These are phyloP conservation scores for Candolleomyces efflorescens DNA, from an alignment of 768 basidiomycete genomes.

Conservation along the genomic window DNA sequence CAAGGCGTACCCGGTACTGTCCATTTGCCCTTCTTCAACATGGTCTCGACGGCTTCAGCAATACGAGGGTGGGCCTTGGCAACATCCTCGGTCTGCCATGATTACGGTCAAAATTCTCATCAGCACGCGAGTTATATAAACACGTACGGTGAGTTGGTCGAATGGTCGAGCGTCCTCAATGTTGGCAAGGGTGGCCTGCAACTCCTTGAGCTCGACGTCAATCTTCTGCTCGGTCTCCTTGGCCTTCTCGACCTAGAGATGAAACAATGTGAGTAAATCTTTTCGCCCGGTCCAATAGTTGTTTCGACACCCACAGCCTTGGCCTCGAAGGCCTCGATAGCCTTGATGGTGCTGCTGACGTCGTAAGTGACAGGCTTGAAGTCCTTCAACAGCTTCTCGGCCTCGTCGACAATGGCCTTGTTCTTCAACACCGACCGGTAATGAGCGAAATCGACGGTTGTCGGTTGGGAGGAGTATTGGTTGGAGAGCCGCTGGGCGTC, in stretches of 20 bases:
- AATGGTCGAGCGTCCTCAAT: conserved; percentile 97
- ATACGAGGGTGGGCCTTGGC: conserved; percentile 91
- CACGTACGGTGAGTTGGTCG: conserved; percentile 90
- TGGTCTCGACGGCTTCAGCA: conserved; percentile 84
- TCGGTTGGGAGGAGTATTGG: conserved; percentile 64
- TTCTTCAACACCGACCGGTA: conserved; percentile 94
- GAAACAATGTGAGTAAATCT: neutral
- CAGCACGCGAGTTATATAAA: neutral
- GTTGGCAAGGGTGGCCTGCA: conserved; percentile 91
- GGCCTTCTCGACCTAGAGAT: conserved; percentile 74
- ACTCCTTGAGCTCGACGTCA: conserved; percentile 83
- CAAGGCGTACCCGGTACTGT: conserved; percentile 78
- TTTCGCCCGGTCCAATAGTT: neutral
- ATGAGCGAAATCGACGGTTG: conserved; percentile 84
- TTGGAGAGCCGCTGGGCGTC: conserved; percentile 78
- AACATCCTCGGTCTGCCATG: conserved; percentile 76
- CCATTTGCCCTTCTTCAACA: conserved; percentile 98
- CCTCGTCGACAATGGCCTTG: conserved; percentile 85
- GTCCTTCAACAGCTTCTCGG: conserved; percentile 80
- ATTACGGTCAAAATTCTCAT: neutral
- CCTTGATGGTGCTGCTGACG: conserved; percentile 82
- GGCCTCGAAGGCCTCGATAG: conserved; percentile 93
- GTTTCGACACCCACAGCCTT: conserved; percentile 68
- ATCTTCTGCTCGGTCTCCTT: conserved; percentile 88
- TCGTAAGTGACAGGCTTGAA: conserved; percentile 98